Evolutionary conservation across 805 yeast species (phyloP), one percentile per base, ranked within the genome.

Genomic region (Candida chauliodis): DNA sequence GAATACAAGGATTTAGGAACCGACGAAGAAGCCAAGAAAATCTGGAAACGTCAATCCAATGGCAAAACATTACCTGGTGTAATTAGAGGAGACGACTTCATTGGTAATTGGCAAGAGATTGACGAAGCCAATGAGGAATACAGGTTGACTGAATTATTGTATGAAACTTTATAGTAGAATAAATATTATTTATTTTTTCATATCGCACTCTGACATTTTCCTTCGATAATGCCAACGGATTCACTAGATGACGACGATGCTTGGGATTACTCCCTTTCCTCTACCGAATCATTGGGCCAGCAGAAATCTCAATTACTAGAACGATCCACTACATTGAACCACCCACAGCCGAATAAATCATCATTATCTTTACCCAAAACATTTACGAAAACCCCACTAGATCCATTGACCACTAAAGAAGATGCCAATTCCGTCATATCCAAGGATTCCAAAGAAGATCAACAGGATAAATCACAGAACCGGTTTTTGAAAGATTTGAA

Each of bases 101-200:
- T 89, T 46, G 96, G 96, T 2, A 84, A 87, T 55, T 85, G 85
- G 82, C 78, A 81, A 52, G 95, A 83, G 49, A 75, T 89, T 40
- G 91, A 85, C 38, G 93, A 87, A 33, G 89, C 89, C 29, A 87
- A 87, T 56, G 96, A 89, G 57, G 83, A 80, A 36, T 83, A 81
- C 53, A 73, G 72, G 38, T 75, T 85, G 34, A 64, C 76, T 37
- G 79, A 79, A 38, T 58, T 83, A 31, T 71, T 84, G 23, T 83
- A 79, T 48, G 89, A 83, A 53, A 76, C 81, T 11, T 66, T 77
- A 35, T 80, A 51, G 30, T 27, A 7, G 8, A 25, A 11, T 25
- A 10, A 25, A 25, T 25, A 28, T 15, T 26, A 9, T 10, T 24
- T 18, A 10, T 16, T 28, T n/a, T n/a, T n/a, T n/a, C n/a, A n/a